Percentiles rank a stretch among this genome's conserved stretches.
Evolutionary conservation across 2,329 filamentous ascomycete genomes (phyloP).

Genomic region (Colletotrichum sp.): DNA sequence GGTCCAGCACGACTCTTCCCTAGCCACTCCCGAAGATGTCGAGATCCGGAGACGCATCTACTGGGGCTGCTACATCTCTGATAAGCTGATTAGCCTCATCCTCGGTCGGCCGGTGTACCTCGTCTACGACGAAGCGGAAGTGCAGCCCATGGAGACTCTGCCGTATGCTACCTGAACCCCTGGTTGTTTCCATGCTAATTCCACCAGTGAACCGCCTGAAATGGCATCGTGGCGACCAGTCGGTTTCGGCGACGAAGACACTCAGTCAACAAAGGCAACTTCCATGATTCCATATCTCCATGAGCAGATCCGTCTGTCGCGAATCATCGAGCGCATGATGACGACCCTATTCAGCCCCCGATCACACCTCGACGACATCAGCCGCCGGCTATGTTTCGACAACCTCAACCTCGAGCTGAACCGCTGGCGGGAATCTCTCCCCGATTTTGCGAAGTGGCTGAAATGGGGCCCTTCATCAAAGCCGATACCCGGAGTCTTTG

Average conservation of each 20-base stretch:
- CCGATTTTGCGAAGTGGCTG: slow-evolving; percentile 23
- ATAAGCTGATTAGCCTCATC: slow-evolving; percentile 28
- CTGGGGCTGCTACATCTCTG: slow-evolving; percentile 33
- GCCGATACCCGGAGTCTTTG: slow-evolving; percentile 13
- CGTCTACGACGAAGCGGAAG: slow-evolving; percentile 18
- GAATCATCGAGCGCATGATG: slow-evolving; percentile 26
- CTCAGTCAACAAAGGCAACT: background rate
- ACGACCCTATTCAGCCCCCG: slow-evolving; percentile 16
- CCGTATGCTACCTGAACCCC: background rate
- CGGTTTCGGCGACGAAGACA: slow-evolving; percentile 22
- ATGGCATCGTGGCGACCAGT: slow-evolving; percentile 27
- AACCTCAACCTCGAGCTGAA: slow-evolving; percentile 25
- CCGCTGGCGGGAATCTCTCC: slow-evolving; percentile 23
- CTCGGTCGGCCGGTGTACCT: slow-evolving; percentile 23
- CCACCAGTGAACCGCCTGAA: slow-evolving; percentile 22
- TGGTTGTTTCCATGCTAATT: background rate
- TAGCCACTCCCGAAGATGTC: slow-evolving; percentile 26
- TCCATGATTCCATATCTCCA: slow-evolving; percentile 24
- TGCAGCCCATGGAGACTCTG: slow-evolving; percentile 1
- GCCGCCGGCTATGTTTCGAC: slow-evolving; percentile 10
- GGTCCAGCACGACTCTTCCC: slow-evolving; percentile 23
- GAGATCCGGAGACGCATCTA: slow-evolving; percentile 32
- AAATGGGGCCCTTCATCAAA: slow-evolving; percentile 24
- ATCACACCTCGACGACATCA: background rate
- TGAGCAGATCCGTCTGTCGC: slow-evolving; percentile 24